These are phyloP conservation scores for Evernia prunastri DNA, from an alignment of 495 filamentous ascomycete species.

Conservation along the genomic window DNA sequence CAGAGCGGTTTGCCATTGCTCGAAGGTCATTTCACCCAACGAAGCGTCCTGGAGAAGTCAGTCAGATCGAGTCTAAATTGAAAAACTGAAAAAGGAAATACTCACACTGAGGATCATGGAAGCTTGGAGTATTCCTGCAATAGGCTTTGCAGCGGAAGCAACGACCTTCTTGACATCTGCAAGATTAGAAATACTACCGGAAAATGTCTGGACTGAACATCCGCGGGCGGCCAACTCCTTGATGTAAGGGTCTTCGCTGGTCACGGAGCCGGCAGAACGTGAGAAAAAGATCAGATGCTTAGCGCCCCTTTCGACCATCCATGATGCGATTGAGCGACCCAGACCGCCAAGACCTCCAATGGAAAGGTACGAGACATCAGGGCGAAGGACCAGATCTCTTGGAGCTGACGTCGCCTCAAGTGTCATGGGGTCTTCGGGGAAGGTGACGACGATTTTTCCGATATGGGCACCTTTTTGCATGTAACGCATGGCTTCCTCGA, in stretches of 20 bases:
- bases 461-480: slow-evolving; percentile 42
- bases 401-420: neutral
- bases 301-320: slow-evolving; percentile 50
- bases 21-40: slow-evolving; percentile 6
- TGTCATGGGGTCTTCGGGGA: slow-evolving; percentile 1
- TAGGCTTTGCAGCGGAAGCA: slow-evolving; percentile 27
- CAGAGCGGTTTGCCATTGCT: slow-evolving; percentile 31
- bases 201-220: slow-evolving; percentile 31
- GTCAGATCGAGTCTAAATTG: neutral
- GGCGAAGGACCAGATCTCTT: slow-evolving; percentile 14
- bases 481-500: slow-evolving; percentile 39
- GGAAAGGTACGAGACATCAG: slow-evolving; percentile 37
- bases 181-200: slow-evolving; percentile 35
- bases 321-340: slow-evolving; percentile 41
- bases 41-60: neutral
- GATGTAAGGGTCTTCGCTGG: slow-evolving; percentile 3
- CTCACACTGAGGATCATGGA: slow-evolving; percentile 31
- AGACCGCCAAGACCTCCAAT: slow-evolving; percentile 43
- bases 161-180: slow-evolving; percentile 32
- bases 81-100: neutral
- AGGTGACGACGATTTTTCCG: slow-evolving; percentile 20
- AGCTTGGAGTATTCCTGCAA: slow-evolving; percentile 41
- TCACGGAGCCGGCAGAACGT: slow-evolving; percentile 26
- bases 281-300: slow-evolving; percentile 26
- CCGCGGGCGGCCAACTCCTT: neutral